Conservation (phyloP, 2,329 filamentous ascomycete species). For the Penicillium griseofulvum region DNA sequence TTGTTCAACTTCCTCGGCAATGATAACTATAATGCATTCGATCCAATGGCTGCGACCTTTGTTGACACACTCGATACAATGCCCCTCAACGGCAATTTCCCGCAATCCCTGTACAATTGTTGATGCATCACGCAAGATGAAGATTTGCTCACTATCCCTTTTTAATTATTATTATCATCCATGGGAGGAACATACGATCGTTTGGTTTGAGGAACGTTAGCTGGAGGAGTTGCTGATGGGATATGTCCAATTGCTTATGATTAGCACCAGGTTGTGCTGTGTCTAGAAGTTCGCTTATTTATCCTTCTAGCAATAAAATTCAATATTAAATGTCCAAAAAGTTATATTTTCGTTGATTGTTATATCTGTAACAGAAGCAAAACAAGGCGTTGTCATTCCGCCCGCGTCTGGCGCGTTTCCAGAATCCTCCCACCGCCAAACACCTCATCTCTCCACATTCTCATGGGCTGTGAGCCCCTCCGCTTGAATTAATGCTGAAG, state of each 20-base stretch:
- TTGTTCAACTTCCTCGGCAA: background rate
- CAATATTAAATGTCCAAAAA: background rate
- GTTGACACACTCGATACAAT: background rate
- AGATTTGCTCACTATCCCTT: background rate
- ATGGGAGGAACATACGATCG: background rate
- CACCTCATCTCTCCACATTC: conserved; percentile 11
- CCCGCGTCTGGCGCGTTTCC: conserved; percentile 27
- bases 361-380: background rate
- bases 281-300: background rate
- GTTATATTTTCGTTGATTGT: background rate
- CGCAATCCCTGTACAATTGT: background rate
- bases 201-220: background rate
- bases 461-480: conserved; percentile 14
- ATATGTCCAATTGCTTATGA: background rate
- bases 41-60: background rate
- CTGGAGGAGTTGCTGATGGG: background rate
- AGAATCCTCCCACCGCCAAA: conserved; percentile 26
- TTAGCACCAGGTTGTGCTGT: background rate
- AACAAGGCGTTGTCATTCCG: conserved; percentile 8
- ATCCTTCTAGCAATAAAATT: background rate
- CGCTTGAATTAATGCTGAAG: background rate
- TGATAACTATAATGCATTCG: background rate
- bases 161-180: background rate
- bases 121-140: background rate
- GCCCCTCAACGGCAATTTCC: background rate